Percentiles rank a stretch among this genome's conserved stretches.
phyloP scores from a whole-genome alignment of 1,284 basidiomycete species.

The Meripilus lineatus region DNA sequence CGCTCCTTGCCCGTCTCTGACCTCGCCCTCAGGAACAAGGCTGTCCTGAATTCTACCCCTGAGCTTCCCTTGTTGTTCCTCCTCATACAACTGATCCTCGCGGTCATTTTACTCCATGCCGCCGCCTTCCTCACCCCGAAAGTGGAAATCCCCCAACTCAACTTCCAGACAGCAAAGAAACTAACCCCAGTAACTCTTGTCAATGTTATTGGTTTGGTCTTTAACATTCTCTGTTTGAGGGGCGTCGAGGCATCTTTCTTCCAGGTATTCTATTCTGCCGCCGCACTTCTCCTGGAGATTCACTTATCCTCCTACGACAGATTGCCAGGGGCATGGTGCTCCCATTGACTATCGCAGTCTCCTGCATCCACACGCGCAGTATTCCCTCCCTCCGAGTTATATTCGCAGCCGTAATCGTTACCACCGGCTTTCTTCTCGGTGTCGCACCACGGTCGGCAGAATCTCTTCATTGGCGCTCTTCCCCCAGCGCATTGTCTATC shows the following conservation, averaged over 20 bases:
- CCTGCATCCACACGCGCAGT: slow-evolving; percentile 44
- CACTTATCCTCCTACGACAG: slow-evolving; percentile 29
- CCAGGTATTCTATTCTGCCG: slow-evolving; percentile 40
- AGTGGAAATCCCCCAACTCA: slow-evolving; percentile 53
- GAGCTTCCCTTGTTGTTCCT: slow-evolving; percentile 68
- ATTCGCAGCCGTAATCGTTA: slow-evolving; percentile 50
- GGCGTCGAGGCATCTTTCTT: slow-evolving; percentile 77
- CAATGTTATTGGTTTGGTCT: slow-evolving; percentile 68
- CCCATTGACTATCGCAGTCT: slow-evolving; percentile 68
- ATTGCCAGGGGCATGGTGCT: slow-evolving; percentile 76
- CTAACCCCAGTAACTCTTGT: slow-evolving; percentile 59
- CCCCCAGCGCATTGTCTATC: slow-evolving; percentile 52
- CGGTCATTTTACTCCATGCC: slow-evolving; percentile 58
- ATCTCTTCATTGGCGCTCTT: slow-evolving; percentile 23
- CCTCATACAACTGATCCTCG: slow-evolving; percentile 61
- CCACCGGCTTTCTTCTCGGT: slow-evolving; percentile 60
- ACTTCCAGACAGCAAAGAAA: slow-evolving; percentile 48
- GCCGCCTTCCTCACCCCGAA: slow-evolving; percentile 41
- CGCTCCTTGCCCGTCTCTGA: too few relatives aligned
- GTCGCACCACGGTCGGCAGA: slow-evolving; percentile 41
- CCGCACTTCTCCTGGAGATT: not conserved
- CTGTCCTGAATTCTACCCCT: slow-evolving; percentile 63
- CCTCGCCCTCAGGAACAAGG: slow-evolving; percentile 54
- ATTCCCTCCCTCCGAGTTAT: slow-evolving; percentile 46
- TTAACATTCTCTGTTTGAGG: slow-evolving; percentile 73